Conservation (phyloP, 306 rosid species). For the Fagus crenata region DNA sequence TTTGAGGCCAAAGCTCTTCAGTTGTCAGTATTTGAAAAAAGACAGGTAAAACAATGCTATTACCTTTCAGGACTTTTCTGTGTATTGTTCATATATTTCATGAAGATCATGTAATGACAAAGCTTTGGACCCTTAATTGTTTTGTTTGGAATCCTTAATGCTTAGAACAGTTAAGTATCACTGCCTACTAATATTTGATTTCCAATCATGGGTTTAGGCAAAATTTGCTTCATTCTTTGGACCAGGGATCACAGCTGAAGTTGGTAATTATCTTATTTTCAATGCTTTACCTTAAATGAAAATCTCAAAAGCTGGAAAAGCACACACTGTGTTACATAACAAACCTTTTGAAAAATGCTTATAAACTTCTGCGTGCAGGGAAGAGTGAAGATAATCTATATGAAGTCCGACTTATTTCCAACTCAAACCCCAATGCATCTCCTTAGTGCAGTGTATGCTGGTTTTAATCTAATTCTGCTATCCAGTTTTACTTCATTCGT, state of each 20-base stretch:
- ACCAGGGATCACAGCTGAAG: constrained; percentile 88
- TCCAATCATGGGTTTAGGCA: constrained; percentile 49
- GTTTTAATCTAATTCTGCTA: constrained; percentile 31
- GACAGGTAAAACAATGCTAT: constrained; percentile 59
- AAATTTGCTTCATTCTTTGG: constrained; percentile 94
- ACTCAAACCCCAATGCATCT: constrained; percentile 43
- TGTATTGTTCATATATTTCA: background rate
- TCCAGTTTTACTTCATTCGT: constrained; percentile 33
- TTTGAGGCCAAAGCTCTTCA: constrained; percentile 79
- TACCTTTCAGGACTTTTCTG: background rate
- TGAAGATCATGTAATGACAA: constrained; percentile 6
- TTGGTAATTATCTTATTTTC: constrained; percentile 55
- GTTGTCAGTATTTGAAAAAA: constrained; percentile 81
- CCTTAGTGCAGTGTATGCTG: constrained; percentile 34
- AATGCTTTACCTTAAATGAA: constrained; percentile 11
- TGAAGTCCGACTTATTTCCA: constrained; percentile 79
- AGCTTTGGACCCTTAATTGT: background rate
- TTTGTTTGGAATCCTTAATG: background rate
- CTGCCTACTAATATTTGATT: constrained; percentile 21
- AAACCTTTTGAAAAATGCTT: constrained; percentile 27
- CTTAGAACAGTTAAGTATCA: background rate
- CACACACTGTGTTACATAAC: constrained; percentile 6
- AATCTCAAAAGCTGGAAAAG: background rate
- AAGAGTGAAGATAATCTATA: constrained; percentile 63
- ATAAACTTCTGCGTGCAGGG: constrained; percentile 48